Percentiles rank a stretch among this genome's conserved stretches.
phyloP scores from a whole-genome alignment of 2,329 filamentous ascomycete genomes.

The Lasiodiplodia theobromae region DNA sequence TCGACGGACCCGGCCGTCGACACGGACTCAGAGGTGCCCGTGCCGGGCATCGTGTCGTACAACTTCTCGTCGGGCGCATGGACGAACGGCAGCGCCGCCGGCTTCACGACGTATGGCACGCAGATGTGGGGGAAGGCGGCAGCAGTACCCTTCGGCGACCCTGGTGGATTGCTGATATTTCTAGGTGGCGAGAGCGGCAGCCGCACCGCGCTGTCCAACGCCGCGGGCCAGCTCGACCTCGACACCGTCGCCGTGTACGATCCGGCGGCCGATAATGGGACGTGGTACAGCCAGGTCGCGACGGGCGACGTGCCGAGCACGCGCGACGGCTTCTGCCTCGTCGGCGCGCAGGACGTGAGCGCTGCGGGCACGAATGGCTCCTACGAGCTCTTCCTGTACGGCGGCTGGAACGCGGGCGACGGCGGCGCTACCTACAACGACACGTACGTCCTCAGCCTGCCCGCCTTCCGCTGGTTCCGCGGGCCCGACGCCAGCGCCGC shows the following conservation, averaged over 20 bases:
- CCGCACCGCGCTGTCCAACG: not conserved
- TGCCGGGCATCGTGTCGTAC: conserved; percentile 21
- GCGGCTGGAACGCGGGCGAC: not conserved
- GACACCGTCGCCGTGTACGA: conserved; percentile 21
- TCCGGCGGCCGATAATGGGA: not conserved
- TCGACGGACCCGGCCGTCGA: conserved; percentile 1
- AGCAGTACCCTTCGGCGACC: not conserved
- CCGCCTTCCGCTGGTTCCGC: conserved; percentile 16
- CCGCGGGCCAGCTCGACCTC: not conserved
- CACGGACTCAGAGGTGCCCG: not conserved
- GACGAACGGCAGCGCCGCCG: conserved; percentile 9
- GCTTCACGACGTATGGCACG: conserved; percentile 13
- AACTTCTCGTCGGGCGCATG: conserved; percentile 5
- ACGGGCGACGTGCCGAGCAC: conserved; percentile 14
- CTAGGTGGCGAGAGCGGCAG: conserved; percentile 12
- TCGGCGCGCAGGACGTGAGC: not conserved
- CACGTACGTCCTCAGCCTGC: conserved; percentile 13
- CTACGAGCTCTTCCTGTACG: conserved; percentile 7
- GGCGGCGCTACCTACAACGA: conserved; percentile 4
- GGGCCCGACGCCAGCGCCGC: not conserved
- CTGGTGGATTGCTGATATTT: conserved; percentile 8
- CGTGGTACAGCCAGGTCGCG: conserved; percentile 18
- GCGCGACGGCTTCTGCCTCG: conserved; percentile 12
- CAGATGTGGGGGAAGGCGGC: not conserved
- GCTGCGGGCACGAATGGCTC: not conserved